Percentiles rank a stretch among this genome's conserved stretches.
Conservation (phyloP, 1,284 basidiomycete species). For the Austroboletus rostrupii region DNA sequence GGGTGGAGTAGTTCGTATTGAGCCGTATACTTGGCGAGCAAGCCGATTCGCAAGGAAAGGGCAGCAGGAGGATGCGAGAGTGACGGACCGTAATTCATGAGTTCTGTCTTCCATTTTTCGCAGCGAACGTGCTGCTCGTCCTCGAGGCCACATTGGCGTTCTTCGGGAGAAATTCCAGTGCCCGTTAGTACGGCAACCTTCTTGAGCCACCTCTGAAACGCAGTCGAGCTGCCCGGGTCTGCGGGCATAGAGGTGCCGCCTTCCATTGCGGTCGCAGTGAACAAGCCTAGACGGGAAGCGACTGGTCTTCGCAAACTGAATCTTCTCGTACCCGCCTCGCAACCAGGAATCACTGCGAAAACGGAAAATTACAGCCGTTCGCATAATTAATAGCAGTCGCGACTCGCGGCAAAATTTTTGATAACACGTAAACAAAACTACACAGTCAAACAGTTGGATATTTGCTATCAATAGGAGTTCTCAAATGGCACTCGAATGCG, state of each 20-base stretch:
- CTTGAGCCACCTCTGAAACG: conserved; percentile 42
- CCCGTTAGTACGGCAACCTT: conserved; percentile 42
- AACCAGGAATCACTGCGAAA: too few species aligned
- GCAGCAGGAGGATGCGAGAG: conserved; percentile 12
- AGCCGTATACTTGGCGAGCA: not conserved
- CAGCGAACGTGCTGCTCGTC: conserved; percentile 37
- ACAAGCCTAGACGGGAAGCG: not conserved
- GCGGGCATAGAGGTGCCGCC: conserved; percentile 18
- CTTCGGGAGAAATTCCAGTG: conserved; percentile 36
- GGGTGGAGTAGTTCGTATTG: conserved; percentile 1
- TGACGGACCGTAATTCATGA: conserved; percentile 47
- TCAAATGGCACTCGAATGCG: too few species aligned
- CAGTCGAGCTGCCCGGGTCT: conserved; percentile 22
- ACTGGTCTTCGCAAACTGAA: too few species aligned
- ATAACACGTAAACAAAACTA: too few species aligned
- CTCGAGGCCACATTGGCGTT: conserved; percentile 35
- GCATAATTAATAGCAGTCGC: too few species aligned
- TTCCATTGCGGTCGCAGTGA: conserved; percentile 7
- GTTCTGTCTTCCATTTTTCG: conserved; percentile 49
- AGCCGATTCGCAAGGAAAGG: conserved; percentile 10
- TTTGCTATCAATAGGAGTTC: too few species aligned
- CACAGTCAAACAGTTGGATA: too few species aligned
- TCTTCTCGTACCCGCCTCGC: too few species aligned
- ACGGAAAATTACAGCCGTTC: too few species aligned
- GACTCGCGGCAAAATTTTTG: too few species aligned